Evolutionary conservation across 2,329 filamentous ascomycete genomes (phyloP), one percentile per base, ranked within the genome.

Genomic region (Endoconidiophora laricicola): DNA sequence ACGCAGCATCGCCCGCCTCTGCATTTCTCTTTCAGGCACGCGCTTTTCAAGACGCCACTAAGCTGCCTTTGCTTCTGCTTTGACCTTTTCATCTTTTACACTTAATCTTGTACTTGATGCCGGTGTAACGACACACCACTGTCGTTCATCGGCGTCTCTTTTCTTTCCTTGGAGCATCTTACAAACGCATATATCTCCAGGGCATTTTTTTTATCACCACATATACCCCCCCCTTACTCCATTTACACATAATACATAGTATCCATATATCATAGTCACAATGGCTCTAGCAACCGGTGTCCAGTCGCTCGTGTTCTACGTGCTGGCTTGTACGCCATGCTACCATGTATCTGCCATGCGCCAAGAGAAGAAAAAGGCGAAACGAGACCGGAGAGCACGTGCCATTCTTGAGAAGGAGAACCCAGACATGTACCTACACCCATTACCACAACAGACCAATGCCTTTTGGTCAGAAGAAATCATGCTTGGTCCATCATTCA

Each of bases 381-480:
- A 78, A 60, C 74, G 73, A 58, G 79, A 82, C 54, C 73, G 79
- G 51, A 69, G 75, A 57, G 76, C 82, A 56, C 81, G 83, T 61
- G 72, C 73, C 43, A 75, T 70, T 53, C 64, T 79, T 52, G 75
- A 83, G 57, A 73, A 73, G 49, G 77, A 86, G 56, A 77, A 87
- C 61, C 84, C 85, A 0, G 77, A 76, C 39, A 64, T 78, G 9
- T 91, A 94, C 63, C 73, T 78, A 46, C 87, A 95, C 59, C 87
- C 83, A 1, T 77, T 79, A 42, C 84, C 86, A 1, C 91, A 86
- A 58, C 81, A 80, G 59, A 94, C 86, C 24, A 95, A 95, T 59
- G 81, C 82, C 10, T 86, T 85, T 65, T 95, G 88, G 88, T 70
- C 74, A 29, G 83, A 91, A 60, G 88, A 95, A 64, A 93, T 95